Base-by-base conservation (phyloP, 1,284 basidiomycete genomes). In the Ustilago crameri region DNA sequence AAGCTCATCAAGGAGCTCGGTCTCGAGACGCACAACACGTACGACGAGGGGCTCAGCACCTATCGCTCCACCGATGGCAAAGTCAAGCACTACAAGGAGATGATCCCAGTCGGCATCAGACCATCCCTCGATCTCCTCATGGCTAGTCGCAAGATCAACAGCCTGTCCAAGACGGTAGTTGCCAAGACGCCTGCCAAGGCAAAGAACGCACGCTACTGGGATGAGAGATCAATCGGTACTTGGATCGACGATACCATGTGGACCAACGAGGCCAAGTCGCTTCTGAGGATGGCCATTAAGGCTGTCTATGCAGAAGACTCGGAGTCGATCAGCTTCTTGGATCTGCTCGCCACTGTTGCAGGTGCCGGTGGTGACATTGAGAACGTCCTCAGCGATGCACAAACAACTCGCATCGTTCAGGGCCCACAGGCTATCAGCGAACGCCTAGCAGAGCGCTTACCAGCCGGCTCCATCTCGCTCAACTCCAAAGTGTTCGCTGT, bases 1-100 rank as follows among this genome's bases (percentile, higher is more conserved):
- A 61, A 66, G 7, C 81, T 86, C 26, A 84, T 84, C 12, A 75
- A 83, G 42, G 78, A 80, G 44, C 70, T 86, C 18, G 84, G 84
- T 0, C 81, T 86, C 4, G 79, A 85, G 8, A 69, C 65, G 1
- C 58, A 65, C 50, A 56, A 67, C 53, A 69, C 61, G 2, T 73
- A 55, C 59, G 65, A 73, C 20, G 41, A 73, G 18, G 69, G 69
- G 3, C 45, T 44, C n/a, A 64, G 60, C 43, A 50, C 63, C 47
- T 72, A 69, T 20, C 63, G 66, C n/a, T 68, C 60, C 35, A 63
- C 56, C 10, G 45, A 49, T 12, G 61, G 50, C 41, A 61, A 58
- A 18, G 43, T 69, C 47, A 67, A 64, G 41, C 47, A 26, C 17
- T 73, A 67, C 60, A 56, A 58, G 5, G 50, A 69, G 22, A 57